Base-by-base conservation (phyloP, 1,139 yeast genomes). In the Taiozyma onychis region DNA sequence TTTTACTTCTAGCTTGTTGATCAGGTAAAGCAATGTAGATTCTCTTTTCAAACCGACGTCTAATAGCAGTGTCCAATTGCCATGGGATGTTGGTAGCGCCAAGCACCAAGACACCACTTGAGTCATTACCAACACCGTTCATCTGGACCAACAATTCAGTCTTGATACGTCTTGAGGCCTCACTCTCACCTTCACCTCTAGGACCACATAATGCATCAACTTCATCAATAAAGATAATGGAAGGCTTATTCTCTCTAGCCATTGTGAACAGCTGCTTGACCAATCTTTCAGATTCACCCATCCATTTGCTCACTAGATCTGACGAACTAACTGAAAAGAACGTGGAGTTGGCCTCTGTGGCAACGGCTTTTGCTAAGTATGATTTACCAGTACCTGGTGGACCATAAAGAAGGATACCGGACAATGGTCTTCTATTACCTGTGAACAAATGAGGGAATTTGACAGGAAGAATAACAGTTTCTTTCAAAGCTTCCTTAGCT, bases 301-400 rank as follows among this genome's bases (percentile, higher is more conserved):
- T 91, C 98, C 98, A 93, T 68, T 93, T 95, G 57, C 96, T 85
- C 5, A 95, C 97, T 62, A 93, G 77, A 67, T 93, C 98, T 11
- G 96, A 87, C 0, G 97, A 89, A 18, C 96, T 87, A 3, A 93
- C 96, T 5, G 97, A 88, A 68, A 93, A 95, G 62, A 93, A 93
- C 0, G 99, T 93, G 0, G 97, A 88, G 64, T 91, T 90, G 48
- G 99, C 97, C 65, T 93, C 99, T 0, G 99, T 93, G 28, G 99
- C 99, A 5, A 93, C 98, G 0, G 99, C 99, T 65, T 93, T 93
- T 16, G 99, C 99, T 53, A 95, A 73, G 66, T 85, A 93, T 1
- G 98, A 91, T 66, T 95, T 95, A 75, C 99, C 99, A 0, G 99
- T 95, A 63, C 99, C 99, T 3, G 99, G 99, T 14, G 99, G 99